Percentiles rank a stretch among this genome's conserved stretches.
These are phyloP conservation scores for Xylaria venustula DNA, from an alignment of 495 filamentous ascomycete genomes.

Conservation along the genomic window DNA sequence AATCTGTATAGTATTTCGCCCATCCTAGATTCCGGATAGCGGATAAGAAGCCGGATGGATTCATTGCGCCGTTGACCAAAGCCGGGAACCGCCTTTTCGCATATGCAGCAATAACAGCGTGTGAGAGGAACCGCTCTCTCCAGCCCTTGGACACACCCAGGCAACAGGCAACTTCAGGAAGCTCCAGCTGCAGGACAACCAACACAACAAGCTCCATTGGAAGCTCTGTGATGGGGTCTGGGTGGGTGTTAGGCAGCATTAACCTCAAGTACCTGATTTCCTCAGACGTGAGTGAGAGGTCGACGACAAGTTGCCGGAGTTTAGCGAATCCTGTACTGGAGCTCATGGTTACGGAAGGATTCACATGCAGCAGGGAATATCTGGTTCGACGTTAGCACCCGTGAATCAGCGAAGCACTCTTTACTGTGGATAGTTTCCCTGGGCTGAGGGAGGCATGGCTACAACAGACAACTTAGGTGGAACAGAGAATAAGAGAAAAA, in stretches of 20 bases:
- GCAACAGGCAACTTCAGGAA: constrained; percentile 18
- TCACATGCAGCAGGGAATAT: too few species aligned
- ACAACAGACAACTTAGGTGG: too few species aligned
- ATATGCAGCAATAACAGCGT: constrained; percentile 17
- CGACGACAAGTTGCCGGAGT: constrained; percentile 4
- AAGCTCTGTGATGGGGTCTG: constrained; percentile 30
- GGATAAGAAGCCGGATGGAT: constrained; percentile 5
- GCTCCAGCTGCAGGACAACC: constrained; percentile 25
- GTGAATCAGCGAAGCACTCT: too few species aligned
- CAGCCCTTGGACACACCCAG: constrained; percentile 34
- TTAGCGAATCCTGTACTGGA: background rate
- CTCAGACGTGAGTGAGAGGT: constrained; percentile 9
- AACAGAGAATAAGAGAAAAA: too few species aligned
- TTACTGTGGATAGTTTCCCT: too few species aligned
- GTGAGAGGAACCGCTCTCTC: constrained; percentile 27
- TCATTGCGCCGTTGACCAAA: constrained; percentile 3
- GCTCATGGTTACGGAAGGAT: background rate
- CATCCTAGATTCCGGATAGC: constrained; percentile 15
- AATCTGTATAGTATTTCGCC: too few species aligned
- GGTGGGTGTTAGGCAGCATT: constrained; percentile 18
- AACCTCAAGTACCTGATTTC: constrained; percentile 27
- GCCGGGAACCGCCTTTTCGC: constrained; percentile 21
- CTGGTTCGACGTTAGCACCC: too few species aligned
- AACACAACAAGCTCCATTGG: constrained; percentile 33
- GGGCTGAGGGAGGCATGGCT: too few species aligned